Base-by-base conservation (phyloP, 306 rosid genomes). In the Vigna trinervia region DNA sequence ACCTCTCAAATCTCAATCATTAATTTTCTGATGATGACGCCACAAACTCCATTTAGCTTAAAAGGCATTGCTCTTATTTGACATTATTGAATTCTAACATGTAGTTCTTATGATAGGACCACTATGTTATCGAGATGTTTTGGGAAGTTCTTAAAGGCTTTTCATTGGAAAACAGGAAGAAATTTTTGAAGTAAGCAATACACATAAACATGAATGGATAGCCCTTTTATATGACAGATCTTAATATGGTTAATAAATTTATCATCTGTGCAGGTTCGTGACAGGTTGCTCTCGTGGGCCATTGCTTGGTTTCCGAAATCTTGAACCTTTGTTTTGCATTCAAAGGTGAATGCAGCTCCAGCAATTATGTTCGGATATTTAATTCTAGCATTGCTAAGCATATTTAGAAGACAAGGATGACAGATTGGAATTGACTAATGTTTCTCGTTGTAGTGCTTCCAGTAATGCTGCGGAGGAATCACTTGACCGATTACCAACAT, bases 251-350 rank as follows among this genome's bases (percentile, higher is more conserved):
- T 74, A 48, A 74, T 62, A 62, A 71, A 20, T 69, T 39, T 74
- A 61, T 71, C 8, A 23, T 28, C 69, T 75, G 28, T 78, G 57
- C 88, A 94, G 98, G 88, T 95, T 95, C 87, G 99, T 92, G 79
- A 90, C 99, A 11, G 97, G 99, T 76, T 95, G 99, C 86, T 95
- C 99, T 19, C 88, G 99, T 47, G 99, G 99, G 74, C 99, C 99
- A 17, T 85, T 95, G 84, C 97, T 95, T 73, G 99, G 99, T 70
- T 95, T 95, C 79, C 80, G 68, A 84, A 87, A 88, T 81, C 97
- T 95, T 41, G 99, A 95, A 80, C 99, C 99, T 30, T 62, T 83
- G 70, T 92, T 95, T 81, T 95, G 99, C 84, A 89, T 95, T 82
- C 99, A 95, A 86, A 92, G 98, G 98, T 94, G 85, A 85, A 48